These are phyloP conservation scores for Nothopassalora personata DNA, from an alignment of 2,329 filamentous ascomycete species.

Conservation along the genomic window DNA sequence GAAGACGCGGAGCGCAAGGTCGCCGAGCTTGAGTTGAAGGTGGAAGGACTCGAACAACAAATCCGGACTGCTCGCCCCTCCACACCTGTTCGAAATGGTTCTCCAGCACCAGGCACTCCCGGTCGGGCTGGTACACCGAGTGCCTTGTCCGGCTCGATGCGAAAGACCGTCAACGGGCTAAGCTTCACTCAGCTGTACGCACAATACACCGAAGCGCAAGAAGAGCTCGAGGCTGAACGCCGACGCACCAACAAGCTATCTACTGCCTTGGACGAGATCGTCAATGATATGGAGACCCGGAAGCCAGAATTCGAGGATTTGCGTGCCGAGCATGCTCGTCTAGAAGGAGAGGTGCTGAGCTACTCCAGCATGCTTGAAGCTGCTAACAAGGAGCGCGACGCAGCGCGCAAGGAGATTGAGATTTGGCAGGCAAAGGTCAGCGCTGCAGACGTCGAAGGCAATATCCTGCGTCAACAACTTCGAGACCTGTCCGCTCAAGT, in stretches of 20 bases:
- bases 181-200: conserved; percentile 60
- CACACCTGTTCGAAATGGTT: conserved; percentile 47
- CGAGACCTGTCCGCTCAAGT: conserved; percentile 86
- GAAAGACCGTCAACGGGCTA: conserved; percentile 48
- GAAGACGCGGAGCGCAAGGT: conserved; percentile 58
- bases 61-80: conserved; percentile 37
- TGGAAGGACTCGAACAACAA: conserved; percentile 50
- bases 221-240: conserved; percentile 67
- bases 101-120: conserved; percentile 24
- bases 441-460: conserved; percentile 58
- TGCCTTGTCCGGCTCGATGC: conserved; percentile 47
- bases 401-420: conserved; percentile 69
- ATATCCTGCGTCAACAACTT: conserved; percentile 78
- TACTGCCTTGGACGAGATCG: conserved; percentile 76
- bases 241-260: conserved; percentile 68
- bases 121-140: conserved; percentile 42
- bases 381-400: conserved; percentile 73
- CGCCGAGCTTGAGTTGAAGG: conserved; percentile 58
- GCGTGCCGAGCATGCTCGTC: conserved; percentile 70
- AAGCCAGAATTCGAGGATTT: conserved; percentile 85
- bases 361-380: conserved; percentile 74
- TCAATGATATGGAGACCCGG: conserved; percentile 76
- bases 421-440: conserved; percentile 71
- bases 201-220: conserved; percentile 60
- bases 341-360: conserved; percentile 74